Percentiles rank a stretch among this genome's conserved stretches.
Conservation (phyloP, 345 rosid genomes). For the Eucalyptus marginata region DNA sequence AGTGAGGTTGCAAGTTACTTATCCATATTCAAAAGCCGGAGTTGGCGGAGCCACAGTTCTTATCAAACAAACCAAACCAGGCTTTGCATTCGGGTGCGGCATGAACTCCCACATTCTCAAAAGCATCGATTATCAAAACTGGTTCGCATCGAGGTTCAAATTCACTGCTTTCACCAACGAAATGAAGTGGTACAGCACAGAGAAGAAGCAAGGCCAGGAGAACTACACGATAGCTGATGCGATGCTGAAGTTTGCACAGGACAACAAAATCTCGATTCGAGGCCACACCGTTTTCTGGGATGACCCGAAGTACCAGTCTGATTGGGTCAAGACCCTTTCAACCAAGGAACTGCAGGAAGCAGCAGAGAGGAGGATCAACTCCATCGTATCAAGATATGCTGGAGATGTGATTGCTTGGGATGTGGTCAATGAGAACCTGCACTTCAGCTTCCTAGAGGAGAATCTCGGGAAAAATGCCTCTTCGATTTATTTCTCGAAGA, state of each 20-base stretch:
- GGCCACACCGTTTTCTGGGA: constrained; percentile 92
- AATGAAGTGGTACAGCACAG: constrained; percentile 89
- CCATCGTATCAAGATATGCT: constrained; percentile 55
- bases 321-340: constrained; percentile 52
- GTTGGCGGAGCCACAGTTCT: constrained; percentile 29
- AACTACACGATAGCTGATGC: constrained; percentile 58
- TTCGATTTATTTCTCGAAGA: constrained; percentile 17
- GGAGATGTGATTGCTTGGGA: constrained; percentile 78
- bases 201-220: constrained; percentile 39
- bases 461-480: constrained; percentile 56
- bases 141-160: constrained; percentile 71
- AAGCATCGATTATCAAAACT: constrained; percentile 37
- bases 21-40: constrained; percentile 25
- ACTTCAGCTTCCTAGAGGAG: constrained; percentile 65
- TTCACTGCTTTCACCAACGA: constrained; percentile 68
- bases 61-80: constrained; percentile 24
- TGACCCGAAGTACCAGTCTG: constrained; percentile 39
- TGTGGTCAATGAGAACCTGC: constrained; percentile 75
- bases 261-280: constrained; percentile 40
- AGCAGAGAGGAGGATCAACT: constrained; percentile 37
- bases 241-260: constrained; percentile 40
- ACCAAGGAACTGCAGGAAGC: constrained; percentile 22
- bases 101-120: constrained; percentile 53
- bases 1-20: constrained; percentile 38
- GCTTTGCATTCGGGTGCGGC: constrained; percentile 60